Conservation (phyloP, 768 basidiomycete genomes). For the Multifurca ochricompacta region DNA sequence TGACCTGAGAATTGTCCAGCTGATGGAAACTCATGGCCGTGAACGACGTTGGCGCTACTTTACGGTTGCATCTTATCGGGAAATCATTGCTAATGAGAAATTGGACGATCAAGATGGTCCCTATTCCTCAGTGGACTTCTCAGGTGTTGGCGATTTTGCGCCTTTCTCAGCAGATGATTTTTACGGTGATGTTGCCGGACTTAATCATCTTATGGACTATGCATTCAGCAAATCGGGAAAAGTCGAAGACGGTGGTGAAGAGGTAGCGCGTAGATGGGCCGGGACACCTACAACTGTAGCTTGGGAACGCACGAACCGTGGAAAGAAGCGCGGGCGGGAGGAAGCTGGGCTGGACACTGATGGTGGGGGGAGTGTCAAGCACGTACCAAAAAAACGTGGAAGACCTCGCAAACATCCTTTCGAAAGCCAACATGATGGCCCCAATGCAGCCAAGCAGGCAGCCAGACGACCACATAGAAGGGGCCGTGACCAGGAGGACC, state of each 20-base stretch:
- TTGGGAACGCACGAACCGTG: slow-evolving; percentile 26
- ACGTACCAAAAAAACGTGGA: slow-evolving; percentile 32
- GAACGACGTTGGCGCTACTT: slow-evolving; percentile 85
- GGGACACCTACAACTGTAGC: slow-evolving; percentile 5
- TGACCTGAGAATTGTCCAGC: slow-evolving; percentile 59
- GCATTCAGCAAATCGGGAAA: slow-evolving; percentile 30
- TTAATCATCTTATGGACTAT: slow-evolving; percentile 42
- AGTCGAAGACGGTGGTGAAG: background rate
- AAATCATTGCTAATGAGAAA: slow-evolving; percentile 55
- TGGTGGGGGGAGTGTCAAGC: background rate
- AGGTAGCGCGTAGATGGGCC: slow-evolving; percentile 21
- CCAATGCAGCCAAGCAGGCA: slow-evolving; percentile 5
- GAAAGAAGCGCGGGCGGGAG: slow-evolving; percentile 30
- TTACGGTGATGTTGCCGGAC: slow-evolving; percentile 38
- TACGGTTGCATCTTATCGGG: slow-evolving; percentile 60
- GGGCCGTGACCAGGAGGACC: background rate
- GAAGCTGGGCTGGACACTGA: slow-evolving; percentile 21
- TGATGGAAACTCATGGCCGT: slow-evolving; percentile 77
- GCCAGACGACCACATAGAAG: background rate
- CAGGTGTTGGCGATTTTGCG: slow-evolving; percentile 48
- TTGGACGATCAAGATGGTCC: slow-evolving; percentile 45
- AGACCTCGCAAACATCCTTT: slow-evolving; percentile 27
- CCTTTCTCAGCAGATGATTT: slow-evolving; percentile 41
- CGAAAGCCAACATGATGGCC: slow-evolving; percentile 20
- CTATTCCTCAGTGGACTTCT: slow-evolving; percentile 40